Percentiles rank a stretch among this genome's conserved stretches.
Conservation (phyloP, 768 basidiomycete genomes). For the Leccinum barrowsii region DNA sequence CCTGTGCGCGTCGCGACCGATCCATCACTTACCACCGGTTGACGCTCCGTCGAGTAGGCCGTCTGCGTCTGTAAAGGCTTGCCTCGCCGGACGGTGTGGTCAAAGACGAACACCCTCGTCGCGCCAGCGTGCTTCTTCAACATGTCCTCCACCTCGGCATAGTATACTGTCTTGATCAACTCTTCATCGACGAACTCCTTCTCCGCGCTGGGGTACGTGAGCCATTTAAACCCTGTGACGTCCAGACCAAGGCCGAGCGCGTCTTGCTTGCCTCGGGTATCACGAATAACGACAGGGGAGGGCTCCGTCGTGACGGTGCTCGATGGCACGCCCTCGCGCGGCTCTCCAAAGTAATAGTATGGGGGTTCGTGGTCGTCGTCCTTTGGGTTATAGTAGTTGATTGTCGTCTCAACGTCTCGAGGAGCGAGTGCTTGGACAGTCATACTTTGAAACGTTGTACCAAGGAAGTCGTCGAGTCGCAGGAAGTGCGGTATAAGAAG, state of each 20-base stretch:
- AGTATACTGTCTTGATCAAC: constrained; percentile 33
- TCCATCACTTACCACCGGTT: constrained; percentile 26
- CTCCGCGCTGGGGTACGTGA: constrained; percentile 30
- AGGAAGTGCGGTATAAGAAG: too few species aligned
- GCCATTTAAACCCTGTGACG: constrained; percentile 39
- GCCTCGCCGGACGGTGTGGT: constrained; percentile 37
- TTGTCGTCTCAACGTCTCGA: constrained; percentile 32
- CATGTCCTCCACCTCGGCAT: constrained; percentile 37
- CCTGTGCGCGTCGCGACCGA: too few species aligned
- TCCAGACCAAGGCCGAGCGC: constrained; percentile 29
- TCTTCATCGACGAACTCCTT: constrained; percentile 37
- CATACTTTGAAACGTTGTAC: constrained; percentile 7
- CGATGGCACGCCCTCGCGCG: constrained; percentile 22
- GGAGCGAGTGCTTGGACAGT: constrained; percentile 22
- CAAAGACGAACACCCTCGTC: constrained; percentile 38
- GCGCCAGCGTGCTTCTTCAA: constrained; percentile 36
- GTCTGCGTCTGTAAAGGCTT: background rate
- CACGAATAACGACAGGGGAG: constrained; percentile 18
- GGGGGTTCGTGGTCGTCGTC: constrained; percentile 22
- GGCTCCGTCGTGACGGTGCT: constrained; percentile 22
- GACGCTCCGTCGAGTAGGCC: constrained; percentile 9
- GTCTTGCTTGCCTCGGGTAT: constrained; percentile 29
- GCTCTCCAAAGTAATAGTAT: constrained; percentile 26
- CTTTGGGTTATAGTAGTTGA: constrained; percentile 33
- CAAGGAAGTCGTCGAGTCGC: background rate